Percentiles rank a stretch among this genome's conserved stretches.
phyloP scores from a whole-genome alignment of 257 asterid genomes.

The Gardenia jasminoides region DNA sequence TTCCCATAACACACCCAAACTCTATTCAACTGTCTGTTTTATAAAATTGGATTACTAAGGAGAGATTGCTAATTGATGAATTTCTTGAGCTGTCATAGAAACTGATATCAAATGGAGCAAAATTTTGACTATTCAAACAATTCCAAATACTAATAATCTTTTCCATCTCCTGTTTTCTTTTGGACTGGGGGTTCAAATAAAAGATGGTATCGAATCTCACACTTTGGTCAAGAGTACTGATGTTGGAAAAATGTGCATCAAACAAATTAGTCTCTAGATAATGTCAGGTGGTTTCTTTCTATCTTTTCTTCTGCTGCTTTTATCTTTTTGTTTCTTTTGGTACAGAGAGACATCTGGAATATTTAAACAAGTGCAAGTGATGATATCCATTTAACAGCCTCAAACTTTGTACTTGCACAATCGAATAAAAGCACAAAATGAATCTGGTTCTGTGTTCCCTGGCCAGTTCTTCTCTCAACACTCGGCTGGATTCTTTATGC shows the following conservation, averaged over 20 bases:
- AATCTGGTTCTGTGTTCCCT: constrained; percentile 43
- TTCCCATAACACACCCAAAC: not conserved
- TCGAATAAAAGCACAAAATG: constrained; percentile 30
- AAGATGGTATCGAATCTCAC: constrained; percentile 15
- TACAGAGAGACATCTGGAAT: constrained; percentile 34
- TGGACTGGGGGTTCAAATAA: not conserved
- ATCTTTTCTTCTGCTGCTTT: constrained; percentile 14
- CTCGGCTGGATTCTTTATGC: not conserved
- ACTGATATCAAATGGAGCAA: not conserved
- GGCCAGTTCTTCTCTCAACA: not conserved
- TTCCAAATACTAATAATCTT: not conserved
- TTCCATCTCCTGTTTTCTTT: not conserved
- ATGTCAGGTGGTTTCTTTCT: constrained; percentile 12
- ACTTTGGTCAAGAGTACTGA: constrained; percentile 29
- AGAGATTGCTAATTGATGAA: too few relatives aligned
- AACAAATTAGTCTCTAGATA: not conserved
- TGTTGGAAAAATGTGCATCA: constrained; percentile 29
- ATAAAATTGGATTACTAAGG: not conserved
- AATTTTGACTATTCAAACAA: not conserved
- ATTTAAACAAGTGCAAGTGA: constrained; percentile 19
- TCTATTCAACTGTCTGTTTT: not conserved
- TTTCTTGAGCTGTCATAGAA: not conserved
- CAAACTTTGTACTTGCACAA: constrained; percentile 32
- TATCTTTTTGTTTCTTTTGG: constrained; percentile 32
- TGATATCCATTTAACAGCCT: constrained; percentile 17